Percentiles rank a stretch among this genome's conserved stretches.
Conservation (phyloP, 148 eudicot species). For the Rhododendron mucronatum region DNA sequence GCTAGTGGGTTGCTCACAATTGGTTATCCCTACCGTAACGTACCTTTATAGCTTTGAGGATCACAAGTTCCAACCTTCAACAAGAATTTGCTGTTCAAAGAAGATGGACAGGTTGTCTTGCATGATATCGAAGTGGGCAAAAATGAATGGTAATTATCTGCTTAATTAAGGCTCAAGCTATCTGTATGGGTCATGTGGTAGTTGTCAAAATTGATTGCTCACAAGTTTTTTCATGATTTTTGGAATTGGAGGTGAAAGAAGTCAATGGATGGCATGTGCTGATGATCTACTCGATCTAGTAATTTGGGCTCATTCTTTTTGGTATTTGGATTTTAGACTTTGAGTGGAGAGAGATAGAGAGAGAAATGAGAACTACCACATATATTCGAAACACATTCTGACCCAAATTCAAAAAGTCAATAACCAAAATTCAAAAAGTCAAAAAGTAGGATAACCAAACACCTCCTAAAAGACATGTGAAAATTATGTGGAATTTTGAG, state of each 20-base stretch:
- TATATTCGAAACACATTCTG: too few relatives aligned
- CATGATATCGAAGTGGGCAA: background rate
- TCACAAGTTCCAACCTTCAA: constrained; percentile 1
- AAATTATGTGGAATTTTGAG: too few relatives aligned
- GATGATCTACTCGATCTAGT: too few relatives aligned
- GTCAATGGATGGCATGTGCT: too few relatives aligned
- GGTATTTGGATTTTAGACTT: too few relatives aligned
- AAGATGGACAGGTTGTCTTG: constrained; percentile 2
- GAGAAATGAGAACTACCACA: too few relatives aligned
- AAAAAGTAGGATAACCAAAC: too few relatives aligned
- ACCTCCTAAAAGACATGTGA: too few relatives aligned
- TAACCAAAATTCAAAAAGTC: too few relatives aligned
- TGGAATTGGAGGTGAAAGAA: background rate
- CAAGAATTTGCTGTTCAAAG: background rate
- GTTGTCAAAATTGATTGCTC: constrained; percentile 13
- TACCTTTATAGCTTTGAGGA: background rate
- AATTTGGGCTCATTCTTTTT: too few relatives aligned
- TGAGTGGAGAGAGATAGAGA: too few relatives aligned
- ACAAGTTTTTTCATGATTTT: background rate
- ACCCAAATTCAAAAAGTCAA: too few relatives aligned
- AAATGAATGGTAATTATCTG: background rate
- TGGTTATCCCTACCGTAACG: background rate
- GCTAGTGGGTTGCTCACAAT: background rate
- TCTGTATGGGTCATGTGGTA: background rate
- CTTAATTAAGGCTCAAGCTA: background rate